These are phyloP conservation scores for Cymbidium sinense DNA, from an alignment of 106 monocot genomes.

Conservation along the genomic window DNA sequence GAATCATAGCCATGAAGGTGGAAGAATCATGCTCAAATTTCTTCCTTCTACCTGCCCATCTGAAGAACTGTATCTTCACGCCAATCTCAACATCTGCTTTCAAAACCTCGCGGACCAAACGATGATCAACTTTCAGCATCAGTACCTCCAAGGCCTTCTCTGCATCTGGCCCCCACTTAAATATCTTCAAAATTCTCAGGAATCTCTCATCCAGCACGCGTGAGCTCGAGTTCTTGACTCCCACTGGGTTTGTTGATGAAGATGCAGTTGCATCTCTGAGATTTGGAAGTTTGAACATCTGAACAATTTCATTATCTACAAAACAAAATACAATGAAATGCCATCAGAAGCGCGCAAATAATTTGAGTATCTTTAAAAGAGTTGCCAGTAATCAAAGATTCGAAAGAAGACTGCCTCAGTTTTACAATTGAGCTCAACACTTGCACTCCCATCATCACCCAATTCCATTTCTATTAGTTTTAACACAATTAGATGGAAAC, in stretches of 20 bases:
- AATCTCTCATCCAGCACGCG: slow-evolving; percentile 69
- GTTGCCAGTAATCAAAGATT: not conserved
- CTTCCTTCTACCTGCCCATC: slow-evolving; percentile 60
- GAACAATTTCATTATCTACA: slow-evolving; percentile 88
- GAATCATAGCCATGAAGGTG: slow-evolving; percentile 78
- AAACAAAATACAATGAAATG: not conserved
- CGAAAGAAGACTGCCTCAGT: not conserved
- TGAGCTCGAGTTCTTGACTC: slow-evolving; percentile 8
- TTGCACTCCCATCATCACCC: not conserved
- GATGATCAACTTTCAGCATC: slow-evolving; percentile 76
- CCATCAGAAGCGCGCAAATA: not conserved
- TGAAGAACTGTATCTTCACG: slow-evolving; percentile 76
- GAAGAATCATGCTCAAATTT: slow-evolving; percentile 70
- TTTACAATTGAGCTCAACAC: not conserved
- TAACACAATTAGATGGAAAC: too few species aligned
- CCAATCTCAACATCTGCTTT: slow-evolving; percentile 48
- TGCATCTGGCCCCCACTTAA: slow-evolving; percentile 94
- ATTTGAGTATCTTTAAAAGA: not conserved
- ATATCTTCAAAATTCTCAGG: slow-evolving; percentile 88
- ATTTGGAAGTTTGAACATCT: slow-evolving; percentile 76
- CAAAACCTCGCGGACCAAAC: slow-evolving; percentile 66
- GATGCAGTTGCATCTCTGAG: not conserved
- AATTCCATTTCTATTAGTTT: too few species aligned
- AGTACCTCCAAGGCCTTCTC: slow-evolving; percentile 92
- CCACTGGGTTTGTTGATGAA: not conserved